Evolutionary conservation across 2,329 filamentous ascomycete genomes (phyloP).

Genomic region (Paraphaeosphaeria minitans): DNA sequence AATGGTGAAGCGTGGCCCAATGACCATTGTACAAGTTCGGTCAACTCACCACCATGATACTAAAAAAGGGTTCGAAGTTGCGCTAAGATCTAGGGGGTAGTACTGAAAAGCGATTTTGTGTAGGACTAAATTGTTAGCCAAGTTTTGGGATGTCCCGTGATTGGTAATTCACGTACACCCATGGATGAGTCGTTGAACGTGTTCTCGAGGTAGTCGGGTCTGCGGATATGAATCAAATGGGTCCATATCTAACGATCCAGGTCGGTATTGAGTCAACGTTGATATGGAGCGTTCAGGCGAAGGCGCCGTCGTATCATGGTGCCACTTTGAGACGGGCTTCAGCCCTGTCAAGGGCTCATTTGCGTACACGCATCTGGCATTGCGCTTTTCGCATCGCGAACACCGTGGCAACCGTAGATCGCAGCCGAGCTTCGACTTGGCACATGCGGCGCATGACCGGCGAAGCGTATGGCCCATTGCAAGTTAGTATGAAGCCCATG

Average conservation of each 20-base stretch:
- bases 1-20: not conserved
- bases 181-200: conserved; percentile 62
- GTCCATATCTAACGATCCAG: conserved; percentile 50
- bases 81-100: conserved; percentile 61
- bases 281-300: conserved; percentile 12
- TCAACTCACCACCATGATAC: conserved; percentile 59
- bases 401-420: conserved; percentile 61
- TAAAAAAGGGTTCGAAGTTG: conserved; percentile 62
- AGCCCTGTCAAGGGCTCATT: conserved; percentile 56
- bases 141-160: conserved; percentile 27
- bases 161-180: conserved; percentile 51
- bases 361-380: conserved; percentile 57
- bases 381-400: conserved; percentile 60
- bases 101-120: conserved; percentile 65
- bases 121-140: conserved; percentile 47
- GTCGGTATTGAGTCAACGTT: conserved; percentile 25
- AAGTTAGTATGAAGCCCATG: conserved; percentile 7
- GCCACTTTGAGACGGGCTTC: conserved; percentile 4
- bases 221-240: conserved; percentile 63
- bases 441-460: conserved; percentile 62
- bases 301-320: conserved; percentile 1
- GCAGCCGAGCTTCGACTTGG: conserved; percentile 61
- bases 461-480: conserved; percentile 62
- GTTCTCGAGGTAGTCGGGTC: conserved; percentile 57
- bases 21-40: not conserved